phyloP scores from a whole-genome alignment of 1,284 basidiomycete species.

The Naganishia sp. region DNA sequence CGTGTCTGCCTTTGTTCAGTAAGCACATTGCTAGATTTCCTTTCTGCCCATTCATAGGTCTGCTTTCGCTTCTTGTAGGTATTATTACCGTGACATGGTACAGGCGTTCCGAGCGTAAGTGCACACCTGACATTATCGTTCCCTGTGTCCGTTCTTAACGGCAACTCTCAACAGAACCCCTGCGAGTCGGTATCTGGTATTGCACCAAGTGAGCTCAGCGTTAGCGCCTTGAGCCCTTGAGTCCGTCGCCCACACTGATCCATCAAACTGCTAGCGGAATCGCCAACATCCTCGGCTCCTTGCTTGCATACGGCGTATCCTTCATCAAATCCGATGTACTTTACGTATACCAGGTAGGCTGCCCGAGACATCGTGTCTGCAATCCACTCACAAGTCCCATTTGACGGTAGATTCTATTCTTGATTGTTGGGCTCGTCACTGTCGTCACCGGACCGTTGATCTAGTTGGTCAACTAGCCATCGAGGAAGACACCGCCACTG shows the following conservation, averaged over 20 bases:
- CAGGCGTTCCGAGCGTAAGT: constrained; percentile 40
- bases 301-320: too few species aligned
- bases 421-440: constrained; percentile 50
- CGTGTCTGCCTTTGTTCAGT: constrained; percentile 39
- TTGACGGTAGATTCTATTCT: constrained; percentile 49
- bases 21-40: background rate
- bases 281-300: too few species aligned
- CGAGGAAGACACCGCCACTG: background rate
- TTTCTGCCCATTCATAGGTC: background rate
- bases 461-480: background rate
- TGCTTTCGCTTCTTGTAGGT: constrained; percentile 7
- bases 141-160: background rate
- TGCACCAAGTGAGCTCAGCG: constrained; percentile 36
- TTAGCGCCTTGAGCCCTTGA: too few species aligned
- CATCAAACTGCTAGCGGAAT: too few species aligned
- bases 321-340: too few species aligned
- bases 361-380: too few species aligned
- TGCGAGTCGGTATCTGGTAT: constrained; percentile 47
- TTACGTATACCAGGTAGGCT: too few species aligned
- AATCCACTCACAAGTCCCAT: background rate
- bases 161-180: constrained; percentile 32
- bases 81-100: constrained; percentile 47
- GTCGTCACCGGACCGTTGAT: constrained; percentile 45
- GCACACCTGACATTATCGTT: too few species aligned
- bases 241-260: too few species aligned